Evolutionary conservation across 1,284 basidiomycete genomes (phyloP).

Genomic region (Leccinum cinnamomeum): DNA sequence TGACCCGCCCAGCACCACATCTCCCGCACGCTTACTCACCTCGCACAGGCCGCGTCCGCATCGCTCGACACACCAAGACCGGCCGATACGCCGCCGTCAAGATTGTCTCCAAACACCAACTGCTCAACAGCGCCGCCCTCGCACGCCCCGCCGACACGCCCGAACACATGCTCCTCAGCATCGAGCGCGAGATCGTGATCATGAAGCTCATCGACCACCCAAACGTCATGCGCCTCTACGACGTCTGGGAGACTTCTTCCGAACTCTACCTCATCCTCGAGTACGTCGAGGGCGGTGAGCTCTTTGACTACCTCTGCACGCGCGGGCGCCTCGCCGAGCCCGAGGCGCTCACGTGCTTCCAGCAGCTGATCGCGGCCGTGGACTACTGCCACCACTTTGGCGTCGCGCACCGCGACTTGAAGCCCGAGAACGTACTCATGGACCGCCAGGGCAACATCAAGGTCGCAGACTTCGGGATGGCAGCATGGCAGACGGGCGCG

Average conservation of each 20-base stretch:
- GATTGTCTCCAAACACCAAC: slow-evolving; percentile 87
- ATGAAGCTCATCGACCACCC: slow-evolving; percentile 99
- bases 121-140: slow-evolving; percentile 63
- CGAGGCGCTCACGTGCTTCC: slow-evolving; percentile 94
- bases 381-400: slow-evolving; percentile 98
- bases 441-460: slow-evolving; percentile 89
- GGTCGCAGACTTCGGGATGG: slow-evolving; percentile 99
- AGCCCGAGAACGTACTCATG: slow-evolving; percentile 93
- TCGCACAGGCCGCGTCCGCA: slow-evolving; percentile 79
- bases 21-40: neutral
- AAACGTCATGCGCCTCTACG: slow-evolving; percentile 91
- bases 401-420: slow-evolving; percentile 96
- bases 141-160: slow-evolving; percentile 62
- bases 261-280: slow-evolving; percentile 95
- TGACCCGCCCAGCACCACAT: neutral
- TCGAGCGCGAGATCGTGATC: slow-evolving; percentile 97
- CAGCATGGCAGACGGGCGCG: slow-evolving; percentile 77
- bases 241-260: slow-evolving; percentile 95
- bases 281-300: slow-evolving; percentile 95
- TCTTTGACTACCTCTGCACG: slow-evolving; percentile 93
- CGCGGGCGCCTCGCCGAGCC: slow-evolving; percentile 75
- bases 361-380: slow-evolving; percentile 93
- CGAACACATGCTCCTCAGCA: slow-evolving; percentile 70
- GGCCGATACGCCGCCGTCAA: slow-evolving; percentile 95
- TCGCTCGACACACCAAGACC: slow-evolving; percentile 86